Evolutionary conservation across 805 yeast species (phyloP), one percentile per base, ranked within the genome.

Genomic region (Candida methanosorbosa): DNA sequence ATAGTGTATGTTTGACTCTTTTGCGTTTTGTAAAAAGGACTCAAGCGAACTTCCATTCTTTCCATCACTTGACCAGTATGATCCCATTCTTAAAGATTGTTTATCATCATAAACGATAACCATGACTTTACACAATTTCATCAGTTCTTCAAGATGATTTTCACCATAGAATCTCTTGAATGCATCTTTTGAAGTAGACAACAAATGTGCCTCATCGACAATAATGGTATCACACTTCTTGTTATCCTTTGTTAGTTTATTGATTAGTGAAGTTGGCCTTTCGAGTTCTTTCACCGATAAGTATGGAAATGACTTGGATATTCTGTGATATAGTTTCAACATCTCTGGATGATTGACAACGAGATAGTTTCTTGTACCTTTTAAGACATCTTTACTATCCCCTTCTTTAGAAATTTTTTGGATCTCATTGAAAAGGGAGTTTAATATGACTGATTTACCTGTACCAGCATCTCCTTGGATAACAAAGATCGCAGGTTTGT

Each of bases 381-480:
- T 36, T 15, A 62, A 35, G 1, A 42, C 26, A 18, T 39, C 40
- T 17, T 30, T 19, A 9, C n/a, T 28, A 13, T 36, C 36, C 2
- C 41, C 24, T 3, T 41, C 39, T 30, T 41, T 45, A 4, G 63
- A 40, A 4, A 45, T 23, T 27, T 43, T 52, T 39, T 66, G 72
- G 13, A 66, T 51, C 13, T 64, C 67, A 37, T 66, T 64, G 44
- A 67, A 65, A 18, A 67, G 31, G 6, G 68, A 46, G 35, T 67
- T 66, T 36, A 66, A 43, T 9, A 66, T 54, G 3, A 63, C 70
- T 13, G 66, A 59, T 40, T 66, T 67, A 11, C 72, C 72, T 0
- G 72, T 67, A 18, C 72, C 72, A 5, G 72, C 71, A 48, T 64
- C 69, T 33, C 72, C 72, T 39, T 64, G 59, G 33, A 67, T 63